Percentiles rank a stretch among this genome's conserved stretches.
These are phyloP conservation scores for Mucor circinelloides DNA, from an alignment of 371 early-diverging fungal genomes.

Conservation along the genomic window DNA sequence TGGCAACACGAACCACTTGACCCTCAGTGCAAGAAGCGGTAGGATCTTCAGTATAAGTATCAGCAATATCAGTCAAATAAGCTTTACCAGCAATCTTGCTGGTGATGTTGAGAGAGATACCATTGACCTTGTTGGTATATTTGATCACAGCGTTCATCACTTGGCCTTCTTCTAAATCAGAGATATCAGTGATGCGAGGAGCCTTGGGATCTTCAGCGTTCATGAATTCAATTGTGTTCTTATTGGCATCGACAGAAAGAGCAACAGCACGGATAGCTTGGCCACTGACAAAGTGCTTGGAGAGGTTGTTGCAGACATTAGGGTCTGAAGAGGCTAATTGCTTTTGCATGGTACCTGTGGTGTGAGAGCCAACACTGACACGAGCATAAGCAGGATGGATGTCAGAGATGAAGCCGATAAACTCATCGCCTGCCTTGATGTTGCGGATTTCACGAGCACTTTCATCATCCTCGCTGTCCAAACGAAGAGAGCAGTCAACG, in stretches of 20 bases:
- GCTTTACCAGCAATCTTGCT: slow-evolving; percentile 60
- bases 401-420: slow-evolving; percentile 63
- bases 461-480: slow-evolving; percentile 11
- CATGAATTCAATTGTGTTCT: slow-evolving; percentile 36
- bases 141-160: slow-evolving; percentile 56
- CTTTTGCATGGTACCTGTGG: slow-evolving; percentile 50
- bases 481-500: slow-evolving; percentile 32
- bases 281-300: slow-evolving; percentile 57
- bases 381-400: slow-evolving; percentile 43
- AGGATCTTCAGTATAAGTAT: slow-evolving; percentile 56
- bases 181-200: slow-evolving; percentile 37
- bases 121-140: slow-evolving; percentile 42
- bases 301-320: slow-evolving; percentile 44
- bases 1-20: slow-evolving; percentile 54
- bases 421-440: slow-evolving; percentile 50
- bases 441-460: slow-evolving; percentile 30
- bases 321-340: slow-evolving; percentile 54
- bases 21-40: slow-evolving; percentile 47
- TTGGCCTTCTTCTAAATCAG: slow-evolving; percentile 55
- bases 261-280: slow-evolving; percentile 62
- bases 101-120: slow-evolving; percentile 55
- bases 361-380: slow-evolving; percentile 44
- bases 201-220: slow-evolving; percentile 34
- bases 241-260: slow-evolving; percentile 46
- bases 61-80: slow-evolving; percentile 65